Conservation (phyloP, 2,329 filamentous ascomycete genomes). For the Ampelomyces quisqualis region DNA sequence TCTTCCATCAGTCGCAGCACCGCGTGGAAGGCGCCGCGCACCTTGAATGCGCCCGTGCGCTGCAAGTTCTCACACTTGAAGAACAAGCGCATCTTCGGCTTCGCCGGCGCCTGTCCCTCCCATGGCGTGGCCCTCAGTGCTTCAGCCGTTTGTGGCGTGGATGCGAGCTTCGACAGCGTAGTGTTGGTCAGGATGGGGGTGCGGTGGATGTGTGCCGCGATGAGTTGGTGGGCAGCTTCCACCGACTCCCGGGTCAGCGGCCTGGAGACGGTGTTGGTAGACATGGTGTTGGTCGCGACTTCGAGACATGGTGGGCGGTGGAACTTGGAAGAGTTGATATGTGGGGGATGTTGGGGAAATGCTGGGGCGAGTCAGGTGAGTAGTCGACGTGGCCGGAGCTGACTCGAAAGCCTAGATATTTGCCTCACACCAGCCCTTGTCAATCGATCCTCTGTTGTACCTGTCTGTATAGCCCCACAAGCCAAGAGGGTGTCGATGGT, state of each 20-base stretch:
- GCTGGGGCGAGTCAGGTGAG: background rate
- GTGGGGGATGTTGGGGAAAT: background rate
- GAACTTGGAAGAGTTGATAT: background rate
- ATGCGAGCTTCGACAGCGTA: conserved; percentile 74
- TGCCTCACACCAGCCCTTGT: background rate
- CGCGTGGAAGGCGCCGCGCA: conserved; percentile 85
- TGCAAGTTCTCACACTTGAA: conserved; percentile 98
- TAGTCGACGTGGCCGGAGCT: background rate
- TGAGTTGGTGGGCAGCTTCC: conserved; percentile 67
- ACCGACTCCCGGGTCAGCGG: conserved; percentile 75
- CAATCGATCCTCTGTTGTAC: background rate
- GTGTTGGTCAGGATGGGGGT: conserved; percentile 81
- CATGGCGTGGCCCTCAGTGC: conserved; percentile 59
- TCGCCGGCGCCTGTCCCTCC: conserved; percentile 59
- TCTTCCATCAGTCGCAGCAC: conserved; percentile 68
- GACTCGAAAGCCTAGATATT: background rate
- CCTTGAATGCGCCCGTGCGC: conserved; percentile 89
- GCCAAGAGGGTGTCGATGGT: background rate
- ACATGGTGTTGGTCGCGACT: background rate
- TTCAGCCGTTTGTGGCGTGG: conserved; percentile 61
- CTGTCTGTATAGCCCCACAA: background rate
- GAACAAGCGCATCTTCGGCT: conserved; percentile 70
- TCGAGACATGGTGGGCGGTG: background rate
- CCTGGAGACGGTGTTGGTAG: conserved; percentile 32
- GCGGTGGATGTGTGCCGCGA: conserved; percentile 73